A percentile compares a stretch with the other conserved stretches of the same genome.
Evolutionary conservation across 352 stramenopile genomes (phyloP).

Genomic region (Phytophthora niederhauseri): DNA sequence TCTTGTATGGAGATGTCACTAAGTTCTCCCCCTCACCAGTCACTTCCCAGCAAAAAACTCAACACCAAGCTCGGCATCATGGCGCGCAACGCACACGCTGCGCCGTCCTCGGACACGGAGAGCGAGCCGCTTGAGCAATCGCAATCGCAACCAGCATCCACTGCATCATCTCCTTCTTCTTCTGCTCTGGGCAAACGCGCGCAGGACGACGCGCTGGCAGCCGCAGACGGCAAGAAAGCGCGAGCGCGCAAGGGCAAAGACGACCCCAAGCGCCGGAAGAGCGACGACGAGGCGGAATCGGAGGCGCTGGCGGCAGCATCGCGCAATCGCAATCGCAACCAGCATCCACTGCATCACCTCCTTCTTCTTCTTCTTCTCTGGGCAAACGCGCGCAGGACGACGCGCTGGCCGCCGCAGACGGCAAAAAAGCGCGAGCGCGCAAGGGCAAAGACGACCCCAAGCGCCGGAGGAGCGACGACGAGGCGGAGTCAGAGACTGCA

Average conservation of each 20-base stretch:
- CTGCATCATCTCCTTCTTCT: constrained; percentile 9
- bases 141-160: background rate
- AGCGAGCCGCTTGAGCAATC: constrained; percentile 3
- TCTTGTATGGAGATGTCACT: constrained; percentile 53
- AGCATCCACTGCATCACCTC: constrained; percentile 5
- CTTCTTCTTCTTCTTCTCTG: constrained; percentile 18
- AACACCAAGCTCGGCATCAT: constrained; percentile 29
- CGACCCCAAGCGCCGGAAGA: constrained; percentile 47
- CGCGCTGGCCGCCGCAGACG: background rate
- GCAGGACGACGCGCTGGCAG: constrained; percentile 10
- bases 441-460: constrained; percentile 55
- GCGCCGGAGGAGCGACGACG: constrained; percentile 27
- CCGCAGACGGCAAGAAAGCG: constrained; percentile 27
- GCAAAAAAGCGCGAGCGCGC: constrained; percentile 46
- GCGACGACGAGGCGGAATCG: constrained; percentile 5
- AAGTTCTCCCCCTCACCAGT: constrained; percentile 39
- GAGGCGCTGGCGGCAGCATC: background rate
- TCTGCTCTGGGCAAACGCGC: constrained; percentile 21
- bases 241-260: constrained; percentile 56
- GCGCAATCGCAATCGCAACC: background rate
- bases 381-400: constrained; percentile 21
- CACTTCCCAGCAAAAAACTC: no score
- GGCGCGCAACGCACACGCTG: constrained; percentile 18
- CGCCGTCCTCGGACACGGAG: constrained; percentile 18
- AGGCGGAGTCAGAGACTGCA: constrained; percentile 5